Base-by-base conservation (phyloP, 2,329 filamentous ascomycete species). In the Diaporthe nobilis region DNA sequence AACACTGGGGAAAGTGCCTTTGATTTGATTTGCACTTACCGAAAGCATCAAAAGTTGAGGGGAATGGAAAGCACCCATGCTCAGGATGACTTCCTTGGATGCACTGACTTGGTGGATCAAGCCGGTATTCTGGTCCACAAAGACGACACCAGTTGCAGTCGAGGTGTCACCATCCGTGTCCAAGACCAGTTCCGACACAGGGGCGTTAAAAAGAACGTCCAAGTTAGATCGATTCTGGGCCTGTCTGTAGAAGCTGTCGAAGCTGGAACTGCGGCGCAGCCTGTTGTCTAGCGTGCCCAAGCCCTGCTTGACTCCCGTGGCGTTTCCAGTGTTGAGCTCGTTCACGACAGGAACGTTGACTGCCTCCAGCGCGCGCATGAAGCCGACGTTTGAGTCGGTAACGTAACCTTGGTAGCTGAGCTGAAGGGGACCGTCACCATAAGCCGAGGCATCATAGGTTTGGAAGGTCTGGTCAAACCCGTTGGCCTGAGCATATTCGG, bases 281-380 rank as follows among this genome's bases (percentile, higher is more conserved):
- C 76, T 74, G n/a, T 72, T 72, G 25, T 80, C 79, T 12, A 81
- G 71, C 8, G 80, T 79, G 4, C 79, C 80, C 17, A 79, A 77
- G 4, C 80, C 80, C 74, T 81, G 80, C 77, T 81, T 81, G 22
- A 81, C 77, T n/a, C 80, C 80, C 1, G 79, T 78, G 71, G 79
- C 79, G 34, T 80, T 81, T 15, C 80, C 80, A 28, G 70, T 78
- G 77, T 81, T 81, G 34, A 79, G 72, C 44, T 81, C 80, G 34
- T 79, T 25, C 51, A 81, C 78, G 39, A 81, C 34, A 1, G 57
- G 42, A 13, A 63, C 42, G 15, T 72, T 49, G 9, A 72, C 42
- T 42, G 39, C 71, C 22, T 78, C 22, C 77, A 80, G 10, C 79
- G 78, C 63, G 73, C 77, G 22, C 47, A 81, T 80, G 73, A 81